Evolutionary conservation across 768 basidiomycete genomes (phyloP), one percentile per base, ranked within the genome.

Genomic region (Kockovaella imperatae): DNA sequence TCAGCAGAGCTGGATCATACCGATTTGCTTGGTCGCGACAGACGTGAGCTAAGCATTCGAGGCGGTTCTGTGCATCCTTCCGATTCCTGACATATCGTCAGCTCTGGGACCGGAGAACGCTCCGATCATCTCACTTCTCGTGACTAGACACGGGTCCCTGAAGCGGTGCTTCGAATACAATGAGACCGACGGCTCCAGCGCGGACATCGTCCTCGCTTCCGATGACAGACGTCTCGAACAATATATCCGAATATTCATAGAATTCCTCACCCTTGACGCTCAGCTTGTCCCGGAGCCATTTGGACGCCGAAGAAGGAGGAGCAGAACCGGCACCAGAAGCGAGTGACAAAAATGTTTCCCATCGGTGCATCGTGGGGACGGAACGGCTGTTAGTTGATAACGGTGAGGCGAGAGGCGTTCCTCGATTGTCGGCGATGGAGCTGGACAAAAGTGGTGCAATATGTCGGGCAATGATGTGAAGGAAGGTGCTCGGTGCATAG

Each of bases 401-500:
- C 3, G 23, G 4, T 38, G 44, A 15, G 14, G 28, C 30, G 32
- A 25, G 17, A 8, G 29, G 18, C 10, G 32, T 11, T 32, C 38
- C 30, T 39, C 36, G 21, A 42, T 32, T 8, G 50, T 29, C 6
- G n/a, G 46, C 28, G 17, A 26, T 29, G 31, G 8, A 20, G 51
- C n/a, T 45, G 20, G 45, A 20, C 3, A 59, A 40, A 8, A 60
- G 49, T 10, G 56, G 56, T 7, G 47, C 45, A 17, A 60, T 24
- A 29, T 62, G 57, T 26, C 56, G 48, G 3, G 59, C 55, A 15
- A 64, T 53, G 13, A 54, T 35, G 8, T 43, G 45, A 24, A 67
- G 46, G 47, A 63, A 61, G 15, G 64, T 59, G 5, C 59, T 45
- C 3, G 62, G 62, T n/a, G 61, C 51, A 35, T 52, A 59, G 28